Conservation (phyloP, 1,139 yeast species). For the Yamadazyma membranifaciens region DNA sequence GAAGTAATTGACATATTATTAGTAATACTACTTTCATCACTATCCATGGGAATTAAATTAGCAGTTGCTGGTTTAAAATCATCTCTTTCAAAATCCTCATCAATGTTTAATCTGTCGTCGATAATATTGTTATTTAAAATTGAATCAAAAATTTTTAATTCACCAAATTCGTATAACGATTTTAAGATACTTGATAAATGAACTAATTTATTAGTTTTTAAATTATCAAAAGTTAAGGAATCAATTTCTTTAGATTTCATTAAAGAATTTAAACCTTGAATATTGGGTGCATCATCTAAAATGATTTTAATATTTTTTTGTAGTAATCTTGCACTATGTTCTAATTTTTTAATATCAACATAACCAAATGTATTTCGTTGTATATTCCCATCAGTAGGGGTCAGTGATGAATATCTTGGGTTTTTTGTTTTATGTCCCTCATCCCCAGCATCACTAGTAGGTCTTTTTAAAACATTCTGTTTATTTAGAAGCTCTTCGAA, state of each 20-base stretch:
- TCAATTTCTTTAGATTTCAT: slow-evolving; percentile 25
- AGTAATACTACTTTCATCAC: not conserved
- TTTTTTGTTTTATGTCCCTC: slow-evolving; percentile 1
- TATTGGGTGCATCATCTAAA: slow-evolving; percentile 53
- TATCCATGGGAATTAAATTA: not conserved
- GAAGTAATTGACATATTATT: not conserved
- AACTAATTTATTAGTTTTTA: slow-evolving; percentile 53
- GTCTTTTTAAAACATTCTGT: not conserved
- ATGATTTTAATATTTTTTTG: slow-evolving; percentile 55
- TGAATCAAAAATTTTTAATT: slow-evolving; percentile 49
- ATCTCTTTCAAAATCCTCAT: slow-evolving; percentile 9
- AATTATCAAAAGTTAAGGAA: slow-evolving; percentile 42
- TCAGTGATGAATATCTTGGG: not conserved
- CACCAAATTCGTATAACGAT: slow-evolving; percentile 46
- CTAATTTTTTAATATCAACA: slow-evolving; percentile 40
- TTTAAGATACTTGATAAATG: slow-evolving; percentile 61
- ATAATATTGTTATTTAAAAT: slow-evolving; percentile 27
- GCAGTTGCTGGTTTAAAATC: not conserved
- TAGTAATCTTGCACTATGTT: slow-evolving; percentile 41
- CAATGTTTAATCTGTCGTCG: slow-evolving; percentile 6
- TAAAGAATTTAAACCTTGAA: slow-evolving; percentile 37
- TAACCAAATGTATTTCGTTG: slow-evolving; percentile 21
- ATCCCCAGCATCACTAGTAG: slow-evolving; percentile 1
- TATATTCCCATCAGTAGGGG: not conserved
- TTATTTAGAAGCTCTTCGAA: too few relatives aligned